Evolutionary conservation across 371 early-diverging fungal species (phyloP).

Genomic region (Circinella minor): DNA sequence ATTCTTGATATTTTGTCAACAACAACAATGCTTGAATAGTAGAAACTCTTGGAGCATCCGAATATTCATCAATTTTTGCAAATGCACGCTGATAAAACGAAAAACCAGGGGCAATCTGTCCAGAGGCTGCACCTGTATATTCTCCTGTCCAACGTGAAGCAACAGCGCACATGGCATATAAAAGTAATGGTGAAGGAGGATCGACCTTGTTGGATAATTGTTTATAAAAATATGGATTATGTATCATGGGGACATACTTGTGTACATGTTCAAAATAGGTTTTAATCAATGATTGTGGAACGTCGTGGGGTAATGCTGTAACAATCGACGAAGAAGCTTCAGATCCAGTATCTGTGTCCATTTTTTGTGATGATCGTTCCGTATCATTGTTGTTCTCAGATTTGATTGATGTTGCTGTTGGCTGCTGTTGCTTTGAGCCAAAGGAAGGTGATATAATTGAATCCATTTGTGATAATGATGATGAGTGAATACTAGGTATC

Average conservation of each 20-base stretch:
- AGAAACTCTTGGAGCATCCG: conserved; percentile 68
- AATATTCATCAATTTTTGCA: conserved; percentile 66
- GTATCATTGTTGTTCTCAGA: background rate
- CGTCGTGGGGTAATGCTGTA: conserved; percentile 15
- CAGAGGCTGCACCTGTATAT: conserved; percentile 24
- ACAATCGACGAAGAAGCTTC: conserved; percentile 9
- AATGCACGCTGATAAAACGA: conserved; percentile 44
- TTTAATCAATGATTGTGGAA: conserved; percentile 32
- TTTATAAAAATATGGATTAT: conserved; percentile 56
- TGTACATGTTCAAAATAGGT: conserved; percentile 62
- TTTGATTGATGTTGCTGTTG: background rate
- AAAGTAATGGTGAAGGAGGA: conserved; percentile 55
- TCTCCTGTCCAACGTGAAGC: conserved; percentile 53
- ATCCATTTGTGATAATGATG: background rate
- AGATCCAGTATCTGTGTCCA: conserved; percentile 18
- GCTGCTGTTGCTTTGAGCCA: background rate
- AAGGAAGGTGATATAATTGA: background rate
- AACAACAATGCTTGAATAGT: conserved; percentile 75
- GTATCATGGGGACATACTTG: conserved; percentile 64
- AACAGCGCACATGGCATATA: conserved; percentile 66
- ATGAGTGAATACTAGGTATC: conserved; percentile 21
- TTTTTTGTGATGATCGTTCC: background rate
- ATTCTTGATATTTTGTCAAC: conserved; percentile 73
- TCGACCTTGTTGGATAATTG: conserved; percentile 45
- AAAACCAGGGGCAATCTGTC: conserved; percentile 33